Evolutionary conservation across 1,139 yeast species (phyloP), one percentile per base, ranked within the genome.

Genomic region (Eremothecium coryli): DNA sequence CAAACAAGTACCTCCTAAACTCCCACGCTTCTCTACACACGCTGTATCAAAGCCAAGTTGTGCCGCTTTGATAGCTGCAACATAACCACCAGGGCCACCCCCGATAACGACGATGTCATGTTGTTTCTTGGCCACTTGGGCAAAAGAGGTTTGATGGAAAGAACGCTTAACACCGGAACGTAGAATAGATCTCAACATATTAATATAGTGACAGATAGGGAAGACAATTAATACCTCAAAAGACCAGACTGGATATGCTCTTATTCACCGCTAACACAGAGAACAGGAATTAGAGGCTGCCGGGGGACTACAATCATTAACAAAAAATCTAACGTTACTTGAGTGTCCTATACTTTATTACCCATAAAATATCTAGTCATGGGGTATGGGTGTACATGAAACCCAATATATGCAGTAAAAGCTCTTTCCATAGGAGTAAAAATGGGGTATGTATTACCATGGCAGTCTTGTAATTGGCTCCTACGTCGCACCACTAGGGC

Each of bases 31-130:
- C 64, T 93, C 98, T 48, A 93, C 70, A 73, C 98, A 90, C 28
- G 96, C 98, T 38, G 96, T 85, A 62, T 86, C 79, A 50, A 72
- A 71, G 25, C 97, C 97, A 43, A 86, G 71, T 68, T 93, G 99
- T 35, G 98, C 98, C 39, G 96, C 96, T 65, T 85, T 88, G 61
- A 93, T 93, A 56, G 99, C 98, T 39, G 97, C 97, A 49, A 93
- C 93, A 58, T 82, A 82, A 44, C 99, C 99, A 62, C 97, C 99
- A 47, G 99, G 99, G 40, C 99, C 99, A 54, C 96, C 98, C 49
- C 99, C 99, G 56, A 93, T 82, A 49, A 93, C 85, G 38, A 88
- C 93, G 40, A 88, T 76, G 56, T 90, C 98, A 60, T 84, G 93
- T 60, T 82, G 74, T 70, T 72, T 54, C 37, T 47, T 46, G 13